These are phyloP conservation scores for Fonsecaea erecta DNA, from an alignment of 2,329 filamentous ascomycete species.

Conservation along the genomic window DNA sequence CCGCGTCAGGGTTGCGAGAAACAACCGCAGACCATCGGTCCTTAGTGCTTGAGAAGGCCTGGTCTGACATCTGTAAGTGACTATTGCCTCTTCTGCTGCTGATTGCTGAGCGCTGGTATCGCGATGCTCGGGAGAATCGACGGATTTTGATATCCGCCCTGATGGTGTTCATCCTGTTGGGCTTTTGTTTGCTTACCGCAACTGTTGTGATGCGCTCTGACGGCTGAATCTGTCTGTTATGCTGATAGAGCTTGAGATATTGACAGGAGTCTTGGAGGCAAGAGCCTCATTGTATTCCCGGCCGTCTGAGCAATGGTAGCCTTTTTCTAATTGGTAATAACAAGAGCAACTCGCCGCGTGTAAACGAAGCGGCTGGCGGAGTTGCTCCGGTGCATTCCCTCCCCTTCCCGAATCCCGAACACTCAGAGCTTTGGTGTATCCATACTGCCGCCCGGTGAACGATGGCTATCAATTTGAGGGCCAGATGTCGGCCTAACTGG, in stretches of 20 bases:
- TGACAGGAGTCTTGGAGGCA: neutral
- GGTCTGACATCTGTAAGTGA: neutral
- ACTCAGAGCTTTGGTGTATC: neutral
- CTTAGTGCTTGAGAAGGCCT: slow-evolving; percentile 1
- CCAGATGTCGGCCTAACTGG: neutral
- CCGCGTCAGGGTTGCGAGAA: slow-evolving; percentile 50
- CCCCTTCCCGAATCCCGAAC: neutral
- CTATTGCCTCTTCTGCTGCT: neutral
- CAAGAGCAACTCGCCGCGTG: neutral
- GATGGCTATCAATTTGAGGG: neutral
- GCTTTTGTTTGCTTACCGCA: neutral
- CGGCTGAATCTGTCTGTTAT: neutral
- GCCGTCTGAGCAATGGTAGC: no score
- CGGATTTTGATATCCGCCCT: neutral
- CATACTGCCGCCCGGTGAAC: neutral
- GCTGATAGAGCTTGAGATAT: neutral
- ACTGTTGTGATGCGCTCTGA: neutral
- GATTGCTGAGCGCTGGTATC: neutral
- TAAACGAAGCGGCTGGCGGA: neutral
- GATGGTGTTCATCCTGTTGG: neutral
- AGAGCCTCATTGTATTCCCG: no score
- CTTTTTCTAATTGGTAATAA: neutral
- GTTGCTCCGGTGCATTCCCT: neutral
- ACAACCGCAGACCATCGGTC: slow-evolving; percentile 51
- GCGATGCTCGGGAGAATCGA: neutral